phyloP scores from a whole-genome alignment of 2,329 filamentous ascomycete species.

The Rhinocladiella similis region DNA sequence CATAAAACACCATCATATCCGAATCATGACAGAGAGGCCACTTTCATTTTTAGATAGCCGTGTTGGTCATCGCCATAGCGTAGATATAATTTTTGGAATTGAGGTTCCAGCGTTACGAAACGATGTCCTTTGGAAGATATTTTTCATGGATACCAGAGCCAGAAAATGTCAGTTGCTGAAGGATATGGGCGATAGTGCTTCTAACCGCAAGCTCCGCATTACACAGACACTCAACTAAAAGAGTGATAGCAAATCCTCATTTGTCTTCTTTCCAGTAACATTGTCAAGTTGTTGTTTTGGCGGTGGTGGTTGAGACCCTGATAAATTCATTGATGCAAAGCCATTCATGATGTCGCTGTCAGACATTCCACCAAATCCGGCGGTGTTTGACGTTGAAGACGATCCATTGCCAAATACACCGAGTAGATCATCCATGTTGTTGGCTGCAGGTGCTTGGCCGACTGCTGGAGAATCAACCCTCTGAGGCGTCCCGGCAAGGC shows the following conservation, averaged over 20 bases:
- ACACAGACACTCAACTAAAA: constrained; percentile 41
- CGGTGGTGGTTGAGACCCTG: constrained; percentile 59
- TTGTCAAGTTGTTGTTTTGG: constrained; percentile 23
- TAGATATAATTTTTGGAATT: too few species aligned
- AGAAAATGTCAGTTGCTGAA: too few species aligned
- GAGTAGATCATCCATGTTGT: constrained; percentile 79
- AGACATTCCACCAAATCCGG: constrained; percentile 35
- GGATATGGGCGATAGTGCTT: too few species aligned
- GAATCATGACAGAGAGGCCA: too few species aligned
- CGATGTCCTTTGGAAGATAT: too few species aligned
- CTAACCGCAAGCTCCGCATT: too few species aligned
- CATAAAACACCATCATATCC: too few species aligned
- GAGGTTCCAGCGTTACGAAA: too few species aligned
- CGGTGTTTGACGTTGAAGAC: constrained; percentile 32
- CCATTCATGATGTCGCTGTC: constrained; percentile 69
- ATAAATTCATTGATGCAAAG: constrained; percentile 78
- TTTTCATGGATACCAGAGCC: too few species aligned
- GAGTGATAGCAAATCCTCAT: constrained; percentile 63
- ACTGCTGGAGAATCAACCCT: constrained; percentile 48
- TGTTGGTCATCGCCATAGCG: too few species aligned
- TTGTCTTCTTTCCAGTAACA: constrained; percentile 54
- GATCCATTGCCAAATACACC: constrained; percentile 63
- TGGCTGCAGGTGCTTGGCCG: constrained; percentile 34
- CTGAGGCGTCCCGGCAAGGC: constrained; percentile 58
- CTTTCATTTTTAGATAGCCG: too few species aligned